Evolutionary conservation across 352 stramenopile species (phyloP).

Genomic region (Phytophthora boehmeriae): DNA sequence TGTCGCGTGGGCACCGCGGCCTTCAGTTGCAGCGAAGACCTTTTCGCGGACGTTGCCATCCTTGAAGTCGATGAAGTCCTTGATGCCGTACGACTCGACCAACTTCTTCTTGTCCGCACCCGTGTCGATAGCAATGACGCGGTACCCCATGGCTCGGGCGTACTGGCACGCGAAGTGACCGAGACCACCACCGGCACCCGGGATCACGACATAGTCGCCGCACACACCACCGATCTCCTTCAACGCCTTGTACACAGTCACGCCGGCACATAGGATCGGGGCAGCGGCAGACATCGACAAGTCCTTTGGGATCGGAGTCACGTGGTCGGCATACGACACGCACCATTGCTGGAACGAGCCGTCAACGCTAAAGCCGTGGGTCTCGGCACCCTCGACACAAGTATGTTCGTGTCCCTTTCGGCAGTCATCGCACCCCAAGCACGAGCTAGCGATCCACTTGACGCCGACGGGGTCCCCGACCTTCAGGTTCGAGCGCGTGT

Average conservation of each 20-base stretch:
- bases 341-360: conserved; percentile 62
- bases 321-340: conserved; percentile 70
- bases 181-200: conserved; percentile 68
- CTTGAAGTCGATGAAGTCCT: conserved; percentile 73
- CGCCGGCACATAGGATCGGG: conserved; percentile 82
- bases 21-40: conserved; percentile 41
- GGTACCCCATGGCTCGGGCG: conserved; percentile 63
- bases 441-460: conserved; percentile 54
- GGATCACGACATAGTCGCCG: conserved; percentile 55
- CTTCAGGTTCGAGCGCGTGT: conserved; percentile 45
- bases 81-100: conserved; percentile 63
- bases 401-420: conserved; percentile 48
- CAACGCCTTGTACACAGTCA: conserved; percentile 84
- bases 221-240: conserved; percentile 49
- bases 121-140: conserved; percentile 74
- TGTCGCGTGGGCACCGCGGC: conserved; percentile 57
- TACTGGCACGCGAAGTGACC: conserved; percentile 83
- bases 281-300: conserved; percentile 51
- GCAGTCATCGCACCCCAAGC: conserved; percentile 52
- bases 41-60: conserved; percentile 44
- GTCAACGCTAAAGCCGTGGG: conserved; percentile 38
- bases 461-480: conserved; percentile 52
- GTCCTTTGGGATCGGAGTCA: conserved; percentile 68
- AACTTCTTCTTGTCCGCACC: conserved; percentile 64
- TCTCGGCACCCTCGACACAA: conserved; percentile 21